phyloP scores from a whole-genome alignment of 257 asterid species.

The Solanum medicagineum region DNA sequence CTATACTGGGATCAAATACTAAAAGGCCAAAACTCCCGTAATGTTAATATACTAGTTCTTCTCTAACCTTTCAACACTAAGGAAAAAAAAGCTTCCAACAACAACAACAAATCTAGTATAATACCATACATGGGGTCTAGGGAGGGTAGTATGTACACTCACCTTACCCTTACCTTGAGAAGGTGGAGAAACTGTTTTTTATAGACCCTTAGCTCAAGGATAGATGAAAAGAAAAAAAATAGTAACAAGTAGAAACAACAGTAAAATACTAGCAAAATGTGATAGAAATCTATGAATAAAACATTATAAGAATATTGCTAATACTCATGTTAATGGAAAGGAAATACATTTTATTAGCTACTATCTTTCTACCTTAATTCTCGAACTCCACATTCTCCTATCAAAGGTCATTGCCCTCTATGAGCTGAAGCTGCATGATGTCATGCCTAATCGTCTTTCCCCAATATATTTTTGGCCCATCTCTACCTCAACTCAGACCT shows the following conservation, averaged over 20 bases:
- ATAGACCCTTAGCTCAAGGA: neutral
- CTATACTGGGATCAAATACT: neutral
- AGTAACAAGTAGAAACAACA: neutral
- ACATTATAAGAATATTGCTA: neutral
- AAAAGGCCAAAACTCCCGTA: neutral
- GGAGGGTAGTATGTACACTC: neutral
- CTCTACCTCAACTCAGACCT: neutral
- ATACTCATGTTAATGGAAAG: neutral
- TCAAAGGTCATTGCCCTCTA: neutral
- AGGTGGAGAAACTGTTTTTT: neutral
- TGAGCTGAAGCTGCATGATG: neutral
- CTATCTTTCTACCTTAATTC: neutral
- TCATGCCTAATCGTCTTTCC: neutral
- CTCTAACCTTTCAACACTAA: neutral
- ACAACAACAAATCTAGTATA: neutral
- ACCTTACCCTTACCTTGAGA: neutral
- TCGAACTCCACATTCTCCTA: neutral
- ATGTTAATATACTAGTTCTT: neutral
- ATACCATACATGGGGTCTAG: neutral
- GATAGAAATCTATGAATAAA: neutral
- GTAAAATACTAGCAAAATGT: neutral
- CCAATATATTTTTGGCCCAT: neutral
- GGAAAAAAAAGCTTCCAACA: neutral
- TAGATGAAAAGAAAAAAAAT: neutral
- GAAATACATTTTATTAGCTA: neutral